These are phyloP conservation scores for Citrus reticulata DNA, from an alignment of 345 rosid genomes.

Conservation along the genomic window DNA sequence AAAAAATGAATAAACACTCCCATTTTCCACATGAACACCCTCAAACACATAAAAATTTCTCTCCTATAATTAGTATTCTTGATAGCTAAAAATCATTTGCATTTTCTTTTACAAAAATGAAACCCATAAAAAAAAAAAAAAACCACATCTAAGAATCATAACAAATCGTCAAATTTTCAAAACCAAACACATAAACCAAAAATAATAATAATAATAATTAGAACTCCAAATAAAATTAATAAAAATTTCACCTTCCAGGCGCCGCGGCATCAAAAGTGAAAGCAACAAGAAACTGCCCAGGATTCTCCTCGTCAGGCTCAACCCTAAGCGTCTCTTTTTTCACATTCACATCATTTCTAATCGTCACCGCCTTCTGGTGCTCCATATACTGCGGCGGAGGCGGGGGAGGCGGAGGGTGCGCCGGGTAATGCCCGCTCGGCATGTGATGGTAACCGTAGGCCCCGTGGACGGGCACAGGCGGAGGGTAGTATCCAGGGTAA, in stretches of 20 bases:
- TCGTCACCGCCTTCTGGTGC: slow-evolving; percentile 53
- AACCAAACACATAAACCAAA: no score
- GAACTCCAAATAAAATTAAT: neutral
- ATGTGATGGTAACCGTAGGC: slow-evolving; percentile 25
- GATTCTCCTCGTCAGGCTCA: slow-evolving; percentile 37
- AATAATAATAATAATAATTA: neutral
- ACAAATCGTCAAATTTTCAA: neutral
- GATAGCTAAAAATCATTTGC: neutral
- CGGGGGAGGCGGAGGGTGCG: slow-evolving; percentile 19
- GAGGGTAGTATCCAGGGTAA: slow-evolving; percentile 26
- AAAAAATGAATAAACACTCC: no score
- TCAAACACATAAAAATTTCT: neutral
- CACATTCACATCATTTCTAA: slow-evolving; percentile 47
- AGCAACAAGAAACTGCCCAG: slow-evolving; percentile 37
- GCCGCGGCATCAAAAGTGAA: slow-evolving; percentile 53
- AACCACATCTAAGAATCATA: neutral
- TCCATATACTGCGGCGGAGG: slow-evolving; percentile 26
- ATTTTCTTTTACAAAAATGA: neutral
- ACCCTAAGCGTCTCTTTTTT: slow-evolving; percentile 44
- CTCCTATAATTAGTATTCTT: neutral
- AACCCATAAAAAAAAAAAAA: neutral
- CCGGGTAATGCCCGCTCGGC: slow-evolving; percentile 23
- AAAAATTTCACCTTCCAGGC: slow-evolving; percentile 36
- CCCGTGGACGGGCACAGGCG: slow-evolving; percentile 16
- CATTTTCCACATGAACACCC: neutral